Evolutionary conservation across 805 yeast species (phyloP).

Genomic region (Kodamaea jinghongensis): DNA sequence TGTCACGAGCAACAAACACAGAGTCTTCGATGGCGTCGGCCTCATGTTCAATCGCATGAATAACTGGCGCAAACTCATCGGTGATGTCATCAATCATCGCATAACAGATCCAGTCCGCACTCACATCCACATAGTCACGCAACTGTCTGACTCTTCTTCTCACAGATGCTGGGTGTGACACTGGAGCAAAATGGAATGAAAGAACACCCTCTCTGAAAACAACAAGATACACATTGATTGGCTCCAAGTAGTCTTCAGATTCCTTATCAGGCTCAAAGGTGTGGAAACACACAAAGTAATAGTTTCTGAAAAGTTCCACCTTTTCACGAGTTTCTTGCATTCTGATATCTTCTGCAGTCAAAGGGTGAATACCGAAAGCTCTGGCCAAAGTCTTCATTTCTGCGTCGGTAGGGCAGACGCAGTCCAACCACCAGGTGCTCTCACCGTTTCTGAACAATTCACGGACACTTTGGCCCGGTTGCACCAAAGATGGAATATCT

Average conservation of each 20-base stretch:
- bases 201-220: slow-evolving; percentile 28
- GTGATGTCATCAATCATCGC: slow-evolving; percentile 32
- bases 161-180: slow-evolving; percentile 27
- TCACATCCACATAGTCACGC: slow-evolving; percentile 29
- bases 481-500: slow-evolving; percentile 23
- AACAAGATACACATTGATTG: slow-evolving; percentile 28
- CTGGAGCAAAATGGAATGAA: slow-evolving; percentile 28
- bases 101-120: slow-evolving; percentile 31
- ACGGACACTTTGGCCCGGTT: slow-evolving; percentile 19
- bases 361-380: slow-evolving; percentile 95
- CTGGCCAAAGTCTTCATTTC: slow-evolving; percentile 92
- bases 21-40: slow-evolving; percentile 30
- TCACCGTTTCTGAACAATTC: slow-evolving; percentile 26
- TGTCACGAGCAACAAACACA: slow-evolving; percentile 22
- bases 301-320: slow-evolving; percentile 85
- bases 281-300: slow-evolving; percentile 95
- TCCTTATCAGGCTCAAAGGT: slow-evolving; percentile 79
- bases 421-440: slow-evolving; percentile 62
- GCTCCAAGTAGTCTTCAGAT: slow-evolving; percentile 30
- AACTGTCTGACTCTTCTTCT: slow-evolving; percentile 29
- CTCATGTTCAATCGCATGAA: slow-evolving; percentile 27
- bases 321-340: slow-evolving; percentile 97
- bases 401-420: slow-evolving; percentile 88
- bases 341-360: slow-evolving; percentile 95
- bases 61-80: slow-evolving; percentile 30